phyloP scores from a whole-genome alignment of 176 grass and related monocot species.

The Zoysia japonica region DNA sequence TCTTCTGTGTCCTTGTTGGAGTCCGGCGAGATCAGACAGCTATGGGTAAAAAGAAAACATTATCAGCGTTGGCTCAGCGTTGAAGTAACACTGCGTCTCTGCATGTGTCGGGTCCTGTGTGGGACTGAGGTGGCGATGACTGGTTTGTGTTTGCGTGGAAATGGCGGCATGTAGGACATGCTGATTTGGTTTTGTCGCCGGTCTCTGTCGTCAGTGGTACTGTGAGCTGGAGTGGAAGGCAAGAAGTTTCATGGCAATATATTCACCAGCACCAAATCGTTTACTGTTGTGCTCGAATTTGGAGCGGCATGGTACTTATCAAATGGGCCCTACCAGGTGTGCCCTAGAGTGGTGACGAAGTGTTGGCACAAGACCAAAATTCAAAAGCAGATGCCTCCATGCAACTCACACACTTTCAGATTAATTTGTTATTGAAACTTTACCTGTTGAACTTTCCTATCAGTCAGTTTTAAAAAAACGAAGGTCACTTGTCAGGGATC shows the following conservation, averaged over 20 bases:
- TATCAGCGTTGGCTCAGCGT: background rate
- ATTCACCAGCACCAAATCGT: background rate
- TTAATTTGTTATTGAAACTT: too few species aligned
- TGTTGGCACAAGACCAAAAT: background rate
- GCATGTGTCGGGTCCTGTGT: constrained; percentile 21
- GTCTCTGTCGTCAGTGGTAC: background rate
- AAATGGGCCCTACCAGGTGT: background rate
- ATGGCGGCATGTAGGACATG: background rate
- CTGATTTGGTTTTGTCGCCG: background rate
- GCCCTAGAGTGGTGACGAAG: background rate
- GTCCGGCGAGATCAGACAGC: too few species aligned
- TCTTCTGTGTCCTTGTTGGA: background rate
- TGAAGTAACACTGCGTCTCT: background rate
- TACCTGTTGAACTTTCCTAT: background rate
- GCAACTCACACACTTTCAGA: too few species aligned
- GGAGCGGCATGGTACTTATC: background rate
- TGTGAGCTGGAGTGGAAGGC: background rate
- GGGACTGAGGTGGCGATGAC: constrained; percentile 21
- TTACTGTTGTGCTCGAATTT: background rate
- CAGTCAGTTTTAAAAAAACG: background rate
- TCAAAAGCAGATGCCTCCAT: background rate
- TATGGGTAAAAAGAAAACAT: too few species aligned
- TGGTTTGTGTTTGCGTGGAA: background rate
- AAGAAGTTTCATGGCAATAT: background rate
- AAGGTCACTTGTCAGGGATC: background rate